A percentile compares a stretch with the other conserved stretches of the same genome.
Conservation (phyloP, 208 protist species). For the Blechomonas ayalai region DNA sequence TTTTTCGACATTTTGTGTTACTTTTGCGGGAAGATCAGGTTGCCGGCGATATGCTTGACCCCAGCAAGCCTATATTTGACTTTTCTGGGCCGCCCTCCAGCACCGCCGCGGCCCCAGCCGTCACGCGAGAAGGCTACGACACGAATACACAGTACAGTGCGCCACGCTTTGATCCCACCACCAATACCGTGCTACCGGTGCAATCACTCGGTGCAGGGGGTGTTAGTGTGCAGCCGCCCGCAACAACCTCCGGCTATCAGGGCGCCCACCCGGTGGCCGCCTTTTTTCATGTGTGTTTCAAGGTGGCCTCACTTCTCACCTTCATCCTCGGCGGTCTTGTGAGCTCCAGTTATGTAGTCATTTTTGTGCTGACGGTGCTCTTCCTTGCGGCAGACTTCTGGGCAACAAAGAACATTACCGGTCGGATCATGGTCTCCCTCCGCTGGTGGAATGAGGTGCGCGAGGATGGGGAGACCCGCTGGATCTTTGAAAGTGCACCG, state of each 20-base stretch:
- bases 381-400: constrained; percentile 92
- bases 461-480: constrained; percentile 87
- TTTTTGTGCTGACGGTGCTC: constrained; percentile 87
- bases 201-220: too few species aligned
- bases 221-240: too few species aligned
- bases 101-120: background rate
- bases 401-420: constrained; percentile 94
- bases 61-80: constrained; percentile 3
- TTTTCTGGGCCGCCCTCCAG: background rate
- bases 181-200: too few species aligned
- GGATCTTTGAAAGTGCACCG: constrained; percentile 91
- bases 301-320: constrained; percentile 60
- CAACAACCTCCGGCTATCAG: constrained; percentile 74
- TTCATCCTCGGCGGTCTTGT: constrained; percentile 76
- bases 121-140: background rate
- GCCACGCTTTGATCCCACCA: background rate
- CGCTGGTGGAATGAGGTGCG: constrained; percentile 94
- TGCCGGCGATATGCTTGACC: constrained; percentile 10
- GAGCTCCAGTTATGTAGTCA: constrained; percentile 47
- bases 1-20: too few species aligned
- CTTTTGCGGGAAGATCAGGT: background rate
- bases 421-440: constrained; percentile 89
- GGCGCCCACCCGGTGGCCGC: constrained; percentile 79
- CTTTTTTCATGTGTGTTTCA: constrained; percentile 87
- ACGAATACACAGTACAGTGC: background rate